phyloP scores from a whole-genome alignment of 2,329 filamentous ascomycete species.

The Xylariales sp. region DNA sequence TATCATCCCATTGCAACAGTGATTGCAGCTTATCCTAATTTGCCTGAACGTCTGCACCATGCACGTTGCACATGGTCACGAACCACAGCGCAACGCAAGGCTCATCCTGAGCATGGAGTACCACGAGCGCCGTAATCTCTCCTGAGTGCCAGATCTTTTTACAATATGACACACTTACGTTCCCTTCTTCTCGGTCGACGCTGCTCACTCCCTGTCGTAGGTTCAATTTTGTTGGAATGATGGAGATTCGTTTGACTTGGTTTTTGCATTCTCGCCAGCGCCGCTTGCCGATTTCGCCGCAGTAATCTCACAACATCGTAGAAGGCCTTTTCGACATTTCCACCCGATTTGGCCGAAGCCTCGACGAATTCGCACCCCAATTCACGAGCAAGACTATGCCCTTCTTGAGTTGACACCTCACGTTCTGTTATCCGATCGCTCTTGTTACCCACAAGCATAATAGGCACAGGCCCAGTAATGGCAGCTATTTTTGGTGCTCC shows the following conservation, averaged over 20 bases:
- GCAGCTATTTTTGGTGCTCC: slow-evolving; percentile 64
- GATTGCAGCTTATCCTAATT: too few relatives aligned
- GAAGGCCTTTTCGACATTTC: slow-evolving; percentile 97
- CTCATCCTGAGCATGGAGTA: too few relatives aligned
- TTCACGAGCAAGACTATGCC: slow-evolving; percentile 85
- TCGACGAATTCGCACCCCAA: slow-evolving; percentile 95
- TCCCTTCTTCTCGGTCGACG: not conserved
- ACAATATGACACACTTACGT: slow-evolving; percentile 37
- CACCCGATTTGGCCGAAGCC: slow-evolving; percentile 94
- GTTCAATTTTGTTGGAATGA: slow-evolving; percentile 17
- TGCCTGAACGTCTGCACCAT: too few relatives aligned
- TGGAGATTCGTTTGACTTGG: too few relatives aligned
- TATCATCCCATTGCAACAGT: too few relatives aligned
- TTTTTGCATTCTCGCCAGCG: too few relatives aligned
- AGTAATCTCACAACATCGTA: slow-evolving; percentile 94
- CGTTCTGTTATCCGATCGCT: slow-evolving; percentile 93
- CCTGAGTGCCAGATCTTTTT: too few relatives aligned
- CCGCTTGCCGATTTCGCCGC: too few relatives aligned
- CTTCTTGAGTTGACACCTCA: slow-evolving; percentile 94
- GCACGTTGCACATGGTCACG: too few relatives aligned
- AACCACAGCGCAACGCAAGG: too few relatives aligned
- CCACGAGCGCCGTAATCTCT: too few relatives aligned
- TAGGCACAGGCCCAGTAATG: slow-evolving; percentile 66
- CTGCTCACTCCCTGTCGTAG: not conserved
- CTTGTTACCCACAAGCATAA: slow-evolving; percentile 99